Evolutionary conservation across 352 stramenopile species (phyloP).

Genomic region (Globisporangium irregulare): DNA sequence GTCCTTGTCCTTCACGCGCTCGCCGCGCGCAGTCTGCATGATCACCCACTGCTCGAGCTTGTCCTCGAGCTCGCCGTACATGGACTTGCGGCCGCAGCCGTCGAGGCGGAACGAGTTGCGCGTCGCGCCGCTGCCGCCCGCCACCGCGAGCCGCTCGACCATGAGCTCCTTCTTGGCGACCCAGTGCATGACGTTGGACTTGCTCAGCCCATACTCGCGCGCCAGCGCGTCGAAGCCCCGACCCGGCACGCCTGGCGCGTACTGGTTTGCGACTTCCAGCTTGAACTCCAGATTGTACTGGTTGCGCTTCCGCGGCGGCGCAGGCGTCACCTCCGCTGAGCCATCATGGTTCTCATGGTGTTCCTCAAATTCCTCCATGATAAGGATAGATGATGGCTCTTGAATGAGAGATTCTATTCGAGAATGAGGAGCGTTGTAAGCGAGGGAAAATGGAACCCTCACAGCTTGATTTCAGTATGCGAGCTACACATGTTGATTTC

Average conservation of each 20-base stretch:
- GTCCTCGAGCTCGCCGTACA: conserved; percentile 15
- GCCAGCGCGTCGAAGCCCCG: conserved; percentile 19
- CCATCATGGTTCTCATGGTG: background rate
- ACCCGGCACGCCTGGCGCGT: conserved; percentile 10
- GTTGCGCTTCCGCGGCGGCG: conserved; percentile 14
- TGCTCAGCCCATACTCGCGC: conserved; percentile 19
- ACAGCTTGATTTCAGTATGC: background rate
- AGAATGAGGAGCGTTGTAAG: conserved; percentile 1
- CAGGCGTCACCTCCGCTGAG: background rate
- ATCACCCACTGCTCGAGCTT: conserved; percentile 18
- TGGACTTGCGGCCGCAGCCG: conserved; percentile 19
- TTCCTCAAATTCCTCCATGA: background rate
- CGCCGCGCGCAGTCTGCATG: conserved; percentile 8
- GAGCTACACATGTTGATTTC: background rate
- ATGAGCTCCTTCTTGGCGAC: conserved; percentile 17
- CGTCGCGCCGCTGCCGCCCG: background rate
- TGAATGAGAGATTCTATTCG: conserved; percentile 10
- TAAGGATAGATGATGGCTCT: background rate
- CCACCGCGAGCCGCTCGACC: conserved; percentile 6
- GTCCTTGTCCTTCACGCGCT: conserved; percentile 19
- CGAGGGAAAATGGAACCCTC: background rate
- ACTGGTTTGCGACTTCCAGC: conserved; percentile 18
- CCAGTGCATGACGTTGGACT: conserved; percentile 21
- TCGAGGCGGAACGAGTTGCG: conserved; percentile 16
- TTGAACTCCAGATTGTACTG: conserved; percentile 28